Evolutionary conservation across 2,329 filamentous ascomycete species (phyloP).

Genomic region (Cytospora schulzeri): DNA sequence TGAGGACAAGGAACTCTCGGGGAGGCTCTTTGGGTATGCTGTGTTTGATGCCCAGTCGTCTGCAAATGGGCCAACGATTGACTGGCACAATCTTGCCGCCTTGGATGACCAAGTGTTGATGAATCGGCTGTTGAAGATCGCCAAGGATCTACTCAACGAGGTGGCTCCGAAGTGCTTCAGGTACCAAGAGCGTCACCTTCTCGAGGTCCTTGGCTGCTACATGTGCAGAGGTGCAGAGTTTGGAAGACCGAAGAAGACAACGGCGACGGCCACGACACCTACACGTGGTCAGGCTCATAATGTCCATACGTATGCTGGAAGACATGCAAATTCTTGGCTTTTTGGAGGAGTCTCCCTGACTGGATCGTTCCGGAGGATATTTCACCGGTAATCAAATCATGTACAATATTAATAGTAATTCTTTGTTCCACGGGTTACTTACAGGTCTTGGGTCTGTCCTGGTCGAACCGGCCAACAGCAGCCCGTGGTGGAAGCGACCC

Average conservation of each 20-base stretch:
- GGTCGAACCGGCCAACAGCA: too few relatives aligned
- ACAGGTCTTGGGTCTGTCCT: too few relatives aligned
- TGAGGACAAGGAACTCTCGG: slow-evolving; percentile 9
- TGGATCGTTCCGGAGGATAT: slow-evolving; percentile 12
- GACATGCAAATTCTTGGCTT: slow-evolving; percentile 25
- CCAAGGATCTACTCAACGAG: slow-evolving; percentile 27
- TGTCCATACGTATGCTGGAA: slow-evolving; percentile 24
- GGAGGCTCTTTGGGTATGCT: slow-evolving; percentile 10
- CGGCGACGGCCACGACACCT: background rate
- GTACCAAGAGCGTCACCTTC: slow-evolving; percentile 30
- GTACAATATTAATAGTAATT: slow-evolving; percentile 15
- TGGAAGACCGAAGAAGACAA: slow-evolving; percentile 13
- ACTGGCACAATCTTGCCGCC: slow-evolving; percentile 21
- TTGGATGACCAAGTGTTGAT: slow-evolving; percentile 17
- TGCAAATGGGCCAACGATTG: slow-evolving; percentile 22
- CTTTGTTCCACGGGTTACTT: too few relatives aligned
- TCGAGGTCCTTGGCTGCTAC: slow-evolving; percentile 30
- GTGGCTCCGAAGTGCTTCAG: slow-evolving; percentile 25
- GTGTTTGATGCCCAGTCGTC: slow-evolving; percentile 3
- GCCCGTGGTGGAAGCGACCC: too few relatives aligned
- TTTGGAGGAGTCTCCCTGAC: slow-evolving; percentile 25
- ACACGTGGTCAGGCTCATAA: slow-evolving; percentile 16
- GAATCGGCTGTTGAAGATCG: slow-evolving; percentile 13
- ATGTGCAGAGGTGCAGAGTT: slow-evolving; percentile 37
- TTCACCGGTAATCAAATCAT: slow-evolving; percentile 5